Base-by-base conservation (phyloP, 192 early-diverging fungal species). In the Phlyctochytrium planicorne region DNA sequence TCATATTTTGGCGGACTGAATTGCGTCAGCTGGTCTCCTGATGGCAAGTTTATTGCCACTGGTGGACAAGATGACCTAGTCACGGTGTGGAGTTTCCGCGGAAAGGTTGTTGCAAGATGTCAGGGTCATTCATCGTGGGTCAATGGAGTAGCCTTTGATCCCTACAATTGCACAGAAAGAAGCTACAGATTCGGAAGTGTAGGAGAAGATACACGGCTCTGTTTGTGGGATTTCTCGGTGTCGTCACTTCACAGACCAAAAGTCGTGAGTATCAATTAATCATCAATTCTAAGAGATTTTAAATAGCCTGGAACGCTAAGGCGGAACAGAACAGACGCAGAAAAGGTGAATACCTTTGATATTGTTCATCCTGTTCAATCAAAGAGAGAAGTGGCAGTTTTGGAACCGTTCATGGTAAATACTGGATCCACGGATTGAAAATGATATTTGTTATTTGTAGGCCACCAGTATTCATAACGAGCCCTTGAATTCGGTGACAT, bases 51-150 rank as follows among this genome's bases (percentile, higher is more conserved):
- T 37, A 59, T 85, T 33, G 61, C 79, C 3, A 80, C 81, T 3
- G 94, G 96, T 27, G 93, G 94, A 10, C 93, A 98, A 67, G 95
- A 98, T 76, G 94, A 98, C 69, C 67, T 96, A 14, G 78, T 98
- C 12, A 91, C 91, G 0, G 84, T 98, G 17, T 97, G 92, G 93
- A 84, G 87, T 27, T 92, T 93, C 74, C 78, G 85, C 37, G 89
- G 90, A 34, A 72, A 84, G 17, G 87, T 95, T 29, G 82, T 97
- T 2, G 93, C 93, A 2, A 80, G 96, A 3, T 94, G 94, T 70
- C 91, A 93, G 66, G 95, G 94, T 24, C 94, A 97, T 70, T 83
- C 87, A 60, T 96, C 94, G 0, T 97, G 95, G 91, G 72, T 78
- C 16, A 93, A 84, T 25, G 77, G 78, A 23, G 83, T 96, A 0